Percentiles rank a stretch among this genome's conserved stretches.
These are phyloP conservation scores for Oryza longistaminata DNA, from an alignment of 176 grass and related monocot species.

Conservation along the genomic window DNA sequence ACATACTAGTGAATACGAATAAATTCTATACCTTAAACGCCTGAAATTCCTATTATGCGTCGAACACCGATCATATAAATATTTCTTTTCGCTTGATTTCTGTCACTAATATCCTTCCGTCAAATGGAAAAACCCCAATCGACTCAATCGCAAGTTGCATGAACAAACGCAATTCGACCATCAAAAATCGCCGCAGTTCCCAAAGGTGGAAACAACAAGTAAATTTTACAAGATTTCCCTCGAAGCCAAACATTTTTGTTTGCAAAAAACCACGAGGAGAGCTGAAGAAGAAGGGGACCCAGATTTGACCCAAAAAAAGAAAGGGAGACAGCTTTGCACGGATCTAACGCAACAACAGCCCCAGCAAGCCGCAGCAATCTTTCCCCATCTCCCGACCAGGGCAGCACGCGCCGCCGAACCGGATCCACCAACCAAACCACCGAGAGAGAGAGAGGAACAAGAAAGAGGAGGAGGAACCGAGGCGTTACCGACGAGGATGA, in stretches of 20 bases:
- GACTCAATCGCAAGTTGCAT: no score
- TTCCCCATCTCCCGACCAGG: background rate
- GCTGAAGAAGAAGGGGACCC: background rate
- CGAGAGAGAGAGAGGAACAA: no score
- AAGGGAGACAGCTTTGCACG: background rate
- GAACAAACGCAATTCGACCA: background rate
- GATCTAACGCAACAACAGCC: background rate
- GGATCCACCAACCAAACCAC: background rate
- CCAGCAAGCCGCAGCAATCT: background rate
- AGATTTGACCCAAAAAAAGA: background rate
- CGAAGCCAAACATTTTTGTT: background rate
- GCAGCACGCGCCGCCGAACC: background rate
- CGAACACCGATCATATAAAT: no score
- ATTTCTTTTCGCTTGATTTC: no score
- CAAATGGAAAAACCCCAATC: no score
- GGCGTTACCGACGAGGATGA: slow-evolving; percentile 80
- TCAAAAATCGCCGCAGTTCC: background rate
- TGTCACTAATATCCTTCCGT: no score
- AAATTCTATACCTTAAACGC: no score
- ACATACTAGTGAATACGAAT: no score
- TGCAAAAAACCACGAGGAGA: background rate
- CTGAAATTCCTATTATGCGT: no score
- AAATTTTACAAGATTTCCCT: background rate
- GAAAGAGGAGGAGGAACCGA: no score
- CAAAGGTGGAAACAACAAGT: background rate